Conservation (phyloP, 228 moss, liverwort and hornwort species). For the Sphagnum fallax region DNA sequence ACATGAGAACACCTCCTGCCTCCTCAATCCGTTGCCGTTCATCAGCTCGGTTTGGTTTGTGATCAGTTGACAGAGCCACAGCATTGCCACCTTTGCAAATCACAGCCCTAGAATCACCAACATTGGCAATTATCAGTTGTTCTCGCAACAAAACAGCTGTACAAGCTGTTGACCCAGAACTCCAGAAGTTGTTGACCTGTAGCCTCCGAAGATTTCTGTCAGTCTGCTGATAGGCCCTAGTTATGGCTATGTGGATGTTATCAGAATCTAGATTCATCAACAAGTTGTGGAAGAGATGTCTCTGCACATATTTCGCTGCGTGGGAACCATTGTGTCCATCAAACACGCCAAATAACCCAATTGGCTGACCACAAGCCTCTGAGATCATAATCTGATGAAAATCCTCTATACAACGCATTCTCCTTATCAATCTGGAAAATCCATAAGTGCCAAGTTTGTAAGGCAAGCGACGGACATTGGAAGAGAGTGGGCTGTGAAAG, state of each 20-base stretch:
- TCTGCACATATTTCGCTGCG: conserved; percentile 85
- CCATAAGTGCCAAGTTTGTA: conserved; percentile 36
- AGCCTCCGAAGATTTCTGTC: conserved; percentile 75
- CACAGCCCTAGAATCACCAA: conserved; percentile 98
- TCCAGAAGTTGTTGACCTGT: conserved; percentile 73
- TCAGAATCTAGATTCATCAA: conserved; percentile 69
- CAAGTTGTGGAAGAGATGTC: conserved; percentile 83
- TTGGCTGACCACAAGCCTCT: conserved; percentile 35
- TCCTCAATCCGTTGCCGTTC: conserved; percentile 53
- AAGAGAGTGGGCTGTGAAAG: too few relatives aligned
- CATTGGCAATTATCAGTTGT: conserved; percentile 86
- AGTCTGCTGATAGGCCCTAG: conserved; percentile 82
- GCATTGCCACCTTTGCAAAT: conserved; percentile 70
- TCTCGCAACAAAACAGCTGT: conserved; percentile 90
- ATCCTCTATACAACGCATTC: too few relatives aligned
- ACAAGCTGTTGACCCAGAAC: conserved; percentile 95
- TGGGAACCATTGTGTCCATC: conserved; percentile 81
- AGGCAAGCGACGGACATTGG: too few relatives aligned
- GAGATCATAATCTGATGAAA: conserved; percentile 64
- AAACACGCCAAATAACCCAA: conserved; percentile 69
- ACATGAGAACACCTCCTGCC: conserved; percentile 51
- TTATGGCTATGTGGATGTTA: conserved; percentile 74
- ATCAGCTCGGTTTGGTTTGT: conserved; percentile 47
- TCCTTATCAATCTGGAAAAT: too few relatives aligned
- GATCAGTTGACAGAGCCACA: conserved; percentile 45